phyloP scores from a whole-genome alignment of 768 basidiomycete genomes.

The Kwoniella pini region DNA sequence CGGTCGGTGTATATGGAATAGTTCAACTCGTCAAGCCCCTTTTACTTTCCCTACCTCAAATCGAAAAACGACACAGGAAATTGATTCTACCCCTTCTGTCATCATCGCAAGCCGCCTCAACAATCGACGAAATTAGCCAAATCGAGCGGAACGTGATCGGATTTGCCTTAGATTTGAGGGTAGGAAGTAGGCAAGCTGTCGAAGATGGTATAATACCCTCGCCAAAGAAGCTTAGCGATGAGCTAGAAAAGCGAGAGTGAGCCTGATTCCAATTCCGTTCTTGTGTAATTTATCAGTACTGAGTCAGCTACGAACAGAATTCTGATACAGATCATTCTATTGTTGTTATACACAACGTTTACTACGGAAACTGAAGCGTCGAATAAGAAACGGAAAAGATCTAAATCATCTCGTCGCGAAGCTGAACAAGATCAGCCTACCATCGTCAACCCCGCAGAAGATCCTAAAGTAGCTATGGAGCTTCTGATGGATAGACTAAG shows the following conservation, averaged over 20 bases:
- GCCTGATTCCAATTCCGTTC: slow-evolving; percentile 1
- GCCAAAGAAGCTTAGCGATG: slow-evolving; percentile 35
- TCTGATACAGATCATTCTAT: slow-evolving; percentile 42
- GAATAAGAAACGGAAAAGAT: slow-evolving; percentile 36
- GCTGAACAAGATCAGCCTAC: not conserved
- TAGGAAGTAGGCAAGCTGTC: slow-evolving; percentile 18
- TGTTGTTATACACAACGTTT: slow-evolving; percentile 23
- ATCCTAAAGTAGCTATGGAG: slow-evolving; percentile 40
- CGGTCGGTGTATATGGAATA: not conserved
- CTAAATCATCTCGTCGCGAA: not conserved
- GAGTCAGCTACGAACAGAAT: slow-evolving; percentile 17
- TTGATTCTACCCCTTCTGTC: slow-evolving; percentile 21
- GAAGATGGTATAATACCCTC: slow-evolving; percentile 20
- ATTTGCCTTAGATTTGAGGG: slow-evolving; percentile 25
- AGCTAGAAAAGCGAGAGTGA: slow-evolving; percentile 50
- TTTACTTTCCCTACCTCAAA: slow-evolving; percentile 30
- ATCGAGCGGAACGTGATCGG: slow-evolving; percentile 3
- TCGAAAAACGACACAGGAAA: slow-evolving; percentile 37
- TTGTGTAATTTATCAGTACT: not conserved
- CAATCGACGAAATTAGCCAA: not conserved
- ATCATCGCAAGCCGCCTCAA: not conserved
- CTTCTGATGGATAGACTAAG: slow-evolving; percentile 45
- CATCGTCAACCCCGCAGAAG: slow-evolving; percentile 15
- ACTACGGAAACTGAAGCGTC: not conserved
- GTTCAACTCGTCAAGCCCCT: slow-evolving; percentile 8